phyloP scores from a whole-genome alignment of 139 green algal genomes.

The Desmodesmus armatus region DNA sequence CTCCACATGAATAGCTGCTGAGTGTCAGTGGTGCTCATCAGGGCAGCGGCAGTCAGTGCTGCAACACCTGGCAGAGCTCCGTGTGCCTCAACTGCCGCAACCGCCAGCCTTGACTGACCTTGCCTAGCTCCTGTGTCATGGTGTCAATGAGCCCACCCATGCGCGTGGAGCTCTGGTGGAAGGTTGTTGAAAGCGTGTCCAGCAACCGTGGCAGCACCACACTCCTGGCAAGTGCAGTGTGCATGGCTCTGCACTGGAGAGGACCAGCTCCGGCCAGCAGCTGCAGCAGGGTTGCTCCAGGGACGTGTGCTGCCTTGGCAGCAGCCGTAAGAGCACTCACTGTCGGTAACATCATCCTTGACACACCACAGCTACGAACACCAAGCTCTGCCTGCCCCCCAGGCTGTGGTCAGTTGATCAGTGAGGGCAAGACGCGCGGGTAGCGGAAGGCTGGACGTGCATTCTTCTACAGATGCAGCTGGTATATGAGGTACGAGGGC shows the following conservation, averaged over 20 bases:
- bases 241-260: not conserved
- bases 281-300: not conserved
- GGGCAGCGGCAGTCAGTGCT: not conserved
- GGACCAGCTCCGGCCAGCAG: not conserved
- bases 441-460: too few relatives aligned
- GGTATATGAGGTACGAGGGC: too few relatives aligned
- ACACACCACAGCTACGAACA: too few relatives aligned
- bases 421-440: too few relatives aligned
- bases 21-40: not conserved
- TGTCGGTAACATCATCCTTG: too few relatives aligned
- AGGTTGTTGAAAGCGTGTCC: constrained; percentile 23
- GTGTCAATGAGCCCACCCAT: constrained; percentile 38
- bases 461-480: too few relatives aligned
- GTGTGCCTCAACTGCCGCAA: too few relatives aligned
- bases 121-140: constrained; percentile 17
- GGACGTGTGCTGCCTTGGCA: not conserved
- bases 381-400: too few relatives aligned
- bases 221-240: too few relatives aligned
- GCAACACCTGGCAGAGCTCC: not conserved
- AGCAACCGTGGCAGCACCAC: constrained; percentile 26
- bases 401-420: too few relatives aligned
- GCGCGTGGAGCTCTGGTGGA: not conserved
- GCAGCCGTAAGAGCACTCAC: not conserved
- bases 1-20: not conserved
- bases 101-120: constrained; percentile 8